phyloP scores from a whole-genome alignment of 345 rosid genomes.

The Salix caprea region DNA sequence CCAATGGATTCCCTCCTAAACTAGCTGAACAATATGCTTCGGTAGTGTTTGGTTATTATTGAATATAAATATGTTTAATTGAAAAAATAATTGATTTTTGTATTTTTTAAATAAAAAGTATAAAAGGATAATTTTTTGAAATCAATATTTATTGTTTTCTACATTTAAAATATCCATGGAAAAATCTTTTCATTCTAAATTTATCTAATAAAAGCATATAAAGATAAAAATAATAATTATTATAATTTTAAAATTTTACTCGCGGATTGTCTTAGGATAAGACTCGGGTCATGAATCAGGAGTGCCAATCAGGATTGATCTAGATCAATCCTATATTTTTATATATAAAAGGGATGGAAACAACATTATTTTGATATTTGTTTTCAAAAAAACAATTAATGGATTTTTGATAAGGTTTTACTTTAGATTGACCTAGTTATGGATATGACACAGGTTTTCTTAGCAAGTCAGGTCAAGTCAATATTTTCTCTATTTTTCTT shows the following conservation, averaged over 20 bases:
- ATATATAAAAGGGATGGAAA: background rate
- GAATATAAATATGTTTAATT: background rate
- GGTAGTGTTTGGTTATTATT: no score
- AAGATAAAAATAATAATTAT: background rate
- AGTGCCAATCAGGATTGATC: fast-evolving
- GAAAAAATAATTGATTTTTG: background rate
- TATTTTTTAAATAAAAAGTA: background rate
- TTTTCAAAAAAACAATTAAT: background rate
- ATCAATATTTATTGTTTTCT: background rate
- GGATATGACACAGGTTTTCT: no score
- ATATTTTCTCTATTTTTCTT: no score
- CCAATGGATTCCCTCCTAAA: background rate
- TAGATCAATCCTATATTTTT: fast-evolving
- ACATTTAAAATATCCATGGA: fast-evolving
- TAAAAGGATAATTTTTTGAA: background rate
- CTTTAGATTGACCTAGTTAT: fast-evolving
- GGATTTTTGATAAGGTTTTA: background rate
- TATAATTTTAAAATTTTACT: background rate
- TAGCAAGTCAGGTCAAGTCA: no score
- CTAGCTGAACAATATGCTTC: background rate
- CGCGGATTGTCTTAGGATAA: fast-evolving
- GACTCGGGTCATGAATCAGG: fast-evolving
- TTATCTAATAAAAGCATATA: background rate
- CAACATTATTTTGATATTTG: background rate
- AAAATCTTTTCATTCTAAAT: background rate